A percentile compares a stretch with the other conserved stretches of the same genome.
Conservation (phyloP, 2,329 filamentous ascomycete species). For the Lasiodiplodia theobromae region DNA sequence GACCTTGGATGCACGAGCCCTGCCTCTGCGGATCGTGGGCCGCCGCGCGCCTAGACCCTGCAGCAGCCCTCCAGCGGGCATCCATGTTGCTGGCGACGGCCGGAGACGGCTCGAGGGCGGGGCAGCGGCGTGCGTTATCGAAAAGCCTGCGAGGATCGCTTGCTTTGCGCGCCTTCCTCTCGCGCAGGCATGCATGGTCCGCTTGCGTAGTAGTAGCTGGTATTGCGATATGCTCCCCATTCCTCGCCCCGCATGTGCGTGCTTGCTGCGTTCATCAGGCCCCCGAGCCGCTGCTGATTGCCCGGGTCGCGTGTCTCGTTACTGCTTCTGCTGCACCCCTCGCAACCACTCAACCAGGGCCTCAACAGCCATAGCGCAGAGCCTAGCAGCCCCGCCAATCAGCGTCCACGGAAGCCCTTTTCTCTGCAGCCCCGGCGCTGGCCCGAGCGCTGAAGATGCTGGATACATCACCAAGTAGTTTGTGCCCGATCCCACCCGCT, state of each 20-base stretch:
- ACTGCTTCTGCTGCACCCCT: constrained; percentile 19
- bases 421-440: too few relatives aligned
- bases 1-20: constrained; percentile 3
- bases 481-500: too few relatives aligned
- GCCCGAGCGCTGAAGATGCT: neutral
- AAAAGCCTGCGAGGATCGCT: neutral
- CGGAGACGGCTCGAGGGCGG: neutral
- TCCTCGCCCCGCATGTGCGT: constrained; percentile 18
- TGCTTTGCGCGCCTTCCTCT: neutral
- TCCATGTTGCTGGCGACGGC: neutral
- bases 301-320: constrained; percentile 23
- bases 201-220: constrained; percentile 13
- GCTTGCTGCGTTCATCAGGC: neutral
- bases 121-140: neutral
- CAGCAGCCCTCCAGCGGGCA: neutral
- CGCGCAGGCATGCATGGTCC: neutral
- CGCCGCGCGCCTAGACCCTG: constrained; percentile 7
- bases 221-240: neutral
- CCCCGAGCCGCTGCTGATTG: neutral
- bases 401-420: neutral
- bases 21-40: constrained; percentile 21
- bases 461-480: too few relatives aligned
- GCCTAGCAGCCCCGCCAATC: constrained; percentile 1
- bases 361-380: neutral
- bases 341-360: neutral